Conservation (phyloP, 169 alveolate genomes). For the Plasmodium falciparum region DNA sequence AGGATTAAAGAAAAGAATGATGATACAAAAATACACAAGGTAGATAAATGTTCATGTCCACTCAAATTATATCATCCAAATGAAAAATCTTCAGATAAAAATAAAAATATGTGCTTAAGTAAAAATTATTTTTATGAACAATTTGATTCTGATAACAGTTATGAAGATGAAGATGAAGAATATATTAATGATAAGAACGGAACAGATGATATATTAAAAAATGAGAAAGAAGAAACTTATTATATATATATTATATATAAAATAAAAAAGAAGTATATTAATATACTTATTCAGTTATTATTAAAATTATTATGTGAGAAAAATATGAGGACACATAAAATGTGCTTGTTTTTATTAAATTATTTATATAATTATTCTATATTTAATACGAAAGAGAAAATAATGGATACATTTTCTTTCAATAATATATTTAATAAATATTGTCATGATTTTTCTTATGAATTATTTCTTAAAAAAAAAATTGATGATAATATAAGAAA, state of each 20-base stretch:
- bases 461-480: conserved; percentile 58
- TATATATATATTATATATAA: conserved; percentile 51
- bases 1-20: too few relatives aligned
- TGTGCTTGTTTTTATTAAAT: conserved; percentile 48
- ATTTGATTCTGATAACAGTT: conserved; percentile 38
- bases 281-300: conserved; percentile 46
- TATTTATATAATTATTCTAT: conserved; percentile 64
- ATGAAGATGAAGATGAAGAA: conserved; percentile 19
- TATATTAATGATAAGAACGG: background rate
- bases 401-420: conserved; percentile 35
- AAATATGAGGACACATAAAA: conserved; percentile 67
- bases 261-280: conserved; percentile 41
- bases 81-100: too few relatives aligned
- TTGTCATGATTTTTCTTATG: conserved; percentile 68
- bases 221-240: background rate
- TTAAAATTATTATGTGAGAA: conserved; percentile 66
- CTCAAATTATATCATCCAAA: too few relatives aligned
- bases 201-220: background rate
- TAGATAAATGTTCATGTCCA: too few relatives aligned
- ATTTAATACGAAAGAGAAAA: conserved; percentile 29
- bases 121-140: conserved; percentile 32
- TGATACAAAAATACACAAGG: too few relatives aligned
- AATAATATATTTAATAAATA: conserved; percentile 44
- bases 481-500: conserved; percentile 71
- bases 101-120: background rate